Evolutionary conservation across 2,329 filamentous ascomycete genomes (phyloP).

Genomic region (Cadophora sp.): DNA sequence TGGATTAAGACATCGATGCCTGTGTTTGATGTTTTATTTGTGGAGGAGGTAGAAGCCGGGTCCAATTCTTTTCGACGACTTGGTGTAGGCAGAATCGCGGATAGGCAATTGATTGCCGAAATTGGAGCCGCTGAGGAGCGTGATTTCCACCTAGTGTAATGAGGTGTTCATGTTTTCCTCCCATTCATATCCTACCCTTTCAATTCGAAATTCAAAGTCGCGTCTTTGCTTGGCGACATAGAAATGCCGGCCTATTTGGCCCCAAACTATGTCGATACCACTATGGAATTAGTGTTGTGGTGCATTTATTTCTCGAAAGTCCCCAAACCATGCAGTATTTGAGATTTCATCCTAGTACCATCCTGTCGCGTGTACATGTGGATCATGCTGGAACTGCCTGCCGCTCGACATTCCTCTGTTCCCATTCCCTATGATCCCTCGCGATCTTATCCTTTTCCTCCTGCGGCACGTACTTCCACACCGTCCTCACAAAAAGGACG

Average conservation of each 20-base stretch:
- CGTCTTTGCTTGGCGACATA: background rate
- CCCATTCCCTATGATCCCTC: background rate
- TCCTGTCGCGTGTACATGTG: no score
- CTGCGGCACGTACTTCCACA: conserved; percentile 6
- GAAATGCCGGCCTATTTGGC: no score
- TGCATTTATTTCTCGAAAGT: no score
- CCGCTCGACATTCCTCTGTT: background rate
- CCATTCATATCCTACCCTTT: background rate
- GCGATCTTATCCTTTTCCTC: conserved; percentile 7
- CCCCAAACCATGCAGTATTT: no score
- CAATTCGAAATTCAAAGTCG: background rate
- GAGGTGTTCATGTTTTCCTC: background rate
- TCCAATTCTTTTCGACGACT: conserved; percentile 11
- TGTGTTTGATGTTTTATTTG: conserved; percentile 10
- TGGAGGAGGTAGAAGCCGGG: conserved; percentile 10
- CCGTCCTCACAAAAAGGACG: conserved; percentile 4
- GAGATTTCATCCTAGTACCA: no score
- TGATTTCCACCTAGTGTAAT: conserved; percentile 12
- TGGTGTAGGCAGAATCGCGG: conserved; percentile 18
- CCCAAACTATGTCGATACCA: no score
- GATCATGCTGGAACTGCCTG: no score
- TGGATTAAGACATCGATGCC: conserved; percentile 7
- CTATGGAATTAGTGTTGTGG: no score
- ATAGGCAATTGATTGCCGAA: conserved; percentile 10
- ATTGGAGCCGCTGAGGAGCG: conserved; percentile 6